Conservation (phyloP, 2,329 filamentous ascomycete species). For the Aspergillus terreus region DNA sequence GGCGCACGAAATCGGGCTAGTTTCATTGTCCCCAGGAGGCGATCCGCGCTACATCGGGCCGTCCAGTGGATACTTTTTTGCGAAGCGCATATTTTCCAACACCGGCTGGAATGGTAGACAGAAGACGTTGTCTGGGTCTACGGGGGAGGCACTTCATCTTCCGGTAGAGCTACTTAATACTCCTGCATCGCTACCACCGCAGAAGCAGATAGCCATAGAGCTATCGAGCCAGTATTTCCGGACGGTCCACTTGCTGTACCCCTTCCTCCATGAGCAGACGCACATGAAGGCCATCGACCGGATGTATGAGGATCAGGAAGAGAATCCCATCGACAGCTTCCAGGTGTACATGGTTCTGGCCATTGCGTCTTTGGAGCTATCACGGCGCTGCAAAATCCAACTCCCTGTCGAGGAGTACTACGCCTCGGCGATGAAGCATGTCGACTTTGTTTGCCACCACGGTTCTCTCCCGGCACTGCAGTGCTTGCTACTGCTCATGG, state of each 20-base stretch:
- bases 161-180: slow-evolving; percentile 24
- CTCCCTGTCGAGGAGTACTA: slow-evolving; percentile 51
- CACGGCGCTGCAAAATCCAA: slow-evolving; percentile 40
- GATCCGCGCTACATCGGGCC: slow-evolving; percentile 52
- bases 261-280: slow-evolving; percentile 46
- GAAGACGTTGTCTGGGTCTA: slow-evolving; percentile 2
- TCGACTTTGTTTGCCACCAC: slow-evolving; percentile 47
- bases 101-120: slow-evolving; percentile 23
- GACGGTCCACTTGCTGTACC: slow-evolving; percentile 48
- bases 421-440: slow-evolving; percentile 45
- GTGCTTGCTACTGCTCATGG: slow-evolving; percentile 40
- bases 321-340: slow-evolving; percentile 36
- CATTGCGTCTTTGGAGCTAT: slow-evolving; percentile 46
- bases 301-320: slow-evolving; percentile 29
- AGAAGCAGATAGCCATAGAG: slow-evolving; percentile 38
- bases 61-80: slow-evolving; percentile 54
- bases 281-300: slow-evolving; percentile 36
- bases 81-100: slow-evolving; percentile 46
- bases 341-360: slow-evolving; percentile 55
- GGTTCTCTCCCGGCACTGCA: slow-evolving; percentile 50
- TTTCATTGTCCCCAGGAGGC: slow-evolving; percentile 49
- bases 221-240: slow-evolving; percentile 49
- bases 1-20: slow-evolving; percentile 52
- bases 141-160: slow-evolving; percentile 10
- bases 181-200: slow-evolving; percentile 25